Evolutionary conservation across 192 early-diverging fungal genomes (phyloP).

Genomic region (Podila horticola): DNA sequence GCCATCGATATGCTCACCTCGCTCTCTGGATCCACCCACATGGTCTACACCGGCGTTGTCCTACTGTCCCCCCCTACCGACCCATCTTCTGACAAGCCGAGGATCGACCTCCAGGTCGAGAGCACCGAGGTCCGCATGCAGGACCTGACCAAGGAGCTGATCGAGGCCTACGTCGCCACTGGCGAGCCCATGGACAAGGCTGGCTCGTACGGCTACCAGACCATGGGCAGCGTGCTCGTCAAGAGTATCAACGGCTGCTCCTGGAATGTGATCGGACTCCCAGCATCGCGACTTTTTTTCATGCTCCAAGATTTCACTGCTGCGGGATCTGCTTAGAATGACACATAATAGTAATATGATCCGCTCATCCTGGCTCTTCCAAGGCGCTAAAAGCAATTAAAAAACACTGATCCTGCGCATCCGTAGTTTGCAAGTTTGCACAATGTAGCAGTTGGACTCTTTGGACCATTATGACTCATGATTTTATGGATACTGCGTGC

Average conservation of each 20-base stretch:
- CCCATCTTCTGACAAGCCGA: slow-evolving; percentile 10
- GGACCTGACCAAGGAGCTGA: slow-evolving; percentile 64
- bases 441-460: neutral
- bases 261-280: slow-evolving; percentile 82
- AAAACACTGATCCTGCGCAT: neutral
- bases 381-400: neutral
- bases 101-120: slow-evolving; percentile 60
- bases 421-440: neutral
- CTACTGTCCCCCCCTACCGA: slow-evolving; percentile 55
- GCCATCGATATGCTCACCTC: slow-evolving; percentile 71
- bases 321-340: neutral
- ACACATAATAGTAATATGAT: too few species aligned
- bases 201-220: slow-evolving; percentile 89
- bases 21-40: slow-evolving; percentile 71
- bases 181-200: slow-evolving; percentile 79
- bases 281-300: slow-evolving; percentile 42
- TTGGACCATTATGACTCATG: slow-evolving; percentile 8
- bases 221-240: slow-evolving; percentile 75
- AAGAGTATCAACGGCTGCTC: slow-evolving; percentile 81
- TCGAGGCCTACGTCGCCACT: slow-evolving; percentile 69
- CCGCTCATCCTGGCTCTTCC: too few species aligned
- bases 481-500: slow-evolving; percentile 5
- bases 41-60: slow-evolving; percentile 79
- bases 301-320: slow-evolving; percentile 35
- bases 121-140: slow-evolving; percentile 76